Evolutionary conservation across 148 eudicot species (phyloP).

Genomic region (Drosera capensis): DNA sequence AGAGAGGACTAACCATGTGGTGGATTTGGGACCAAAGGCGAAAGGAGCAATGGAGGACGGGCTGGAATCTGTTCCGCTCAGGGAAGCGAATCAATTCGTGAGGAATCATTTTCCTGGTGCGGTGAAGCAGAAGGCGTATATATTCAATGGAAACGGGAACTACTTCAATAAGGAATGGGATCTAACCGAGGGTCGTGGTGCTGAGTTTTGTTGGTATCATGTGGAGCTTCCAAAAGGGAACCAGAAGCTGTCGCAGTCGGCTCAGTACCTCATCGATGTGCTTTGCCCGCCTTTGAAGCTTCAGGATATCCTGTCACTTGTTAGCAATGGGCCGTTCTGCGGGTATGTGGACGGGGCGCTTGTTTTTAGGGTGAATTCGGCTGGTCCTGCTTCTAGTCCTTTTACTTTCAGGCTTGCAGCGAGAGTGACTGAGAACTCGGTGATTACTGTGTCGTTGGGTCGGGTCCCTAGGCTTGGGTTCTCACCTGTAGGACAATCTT

Average conservation of each 20-base stretch:
- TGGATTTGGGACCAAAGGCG: too few species aligned
- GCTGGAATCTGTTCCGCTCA: too few species aligned
- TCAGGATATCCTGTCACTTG: conserved; percentile 81
- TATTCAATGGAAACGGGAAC: conserved; percentile 86
- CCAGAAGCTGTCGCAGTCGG: conserved; percentile 64
- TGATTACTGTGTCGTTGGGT: conserved; percentile 87
- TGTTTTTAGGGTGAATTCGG: conserved; percentile 83
- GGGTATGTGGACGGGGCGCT: conserved; percentile 88
- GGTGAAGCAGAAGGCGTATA: conserved; percentile 59
- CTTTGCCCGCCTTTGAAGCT: conserved; percentile 91
- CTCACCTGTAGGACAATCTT: conserved; percentile 52
- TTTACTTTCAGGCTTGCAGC: conserved; percentile 86
- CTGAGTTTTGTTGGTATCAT: conserved; percentile 97
- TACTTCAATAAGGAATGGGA: conserved; percentile 88
- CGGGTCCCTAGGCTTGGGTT: conserved; percentile 84
- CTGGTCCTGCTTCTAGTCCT: conserved; percentile 67
- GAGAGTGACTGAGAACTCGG: conserved; percentile 69
- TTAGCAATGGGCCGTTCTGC: conserved; percentile 87
- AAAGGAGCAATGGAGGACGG: too few species aligned
- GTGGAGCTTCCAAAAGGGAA: conserved; percentile 77
- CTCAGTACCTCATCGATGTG: conserved; percentile 64
- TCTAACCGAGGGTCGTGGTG: conserved; percentile 53
- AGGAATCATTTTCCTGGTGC: conserved; percentile 29
- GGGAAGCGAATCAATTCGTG: conserved; percentile 12
- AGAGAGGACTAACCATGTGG: too few species aligned